Percentiles rank a stretch among this genome's conserved stretches.
These are phyloP conservation scores for Beauveria sp. DNA, from an alignment of 2,329 filamentous ascomycete genomes.

Conservation along the genomic window DNA sequence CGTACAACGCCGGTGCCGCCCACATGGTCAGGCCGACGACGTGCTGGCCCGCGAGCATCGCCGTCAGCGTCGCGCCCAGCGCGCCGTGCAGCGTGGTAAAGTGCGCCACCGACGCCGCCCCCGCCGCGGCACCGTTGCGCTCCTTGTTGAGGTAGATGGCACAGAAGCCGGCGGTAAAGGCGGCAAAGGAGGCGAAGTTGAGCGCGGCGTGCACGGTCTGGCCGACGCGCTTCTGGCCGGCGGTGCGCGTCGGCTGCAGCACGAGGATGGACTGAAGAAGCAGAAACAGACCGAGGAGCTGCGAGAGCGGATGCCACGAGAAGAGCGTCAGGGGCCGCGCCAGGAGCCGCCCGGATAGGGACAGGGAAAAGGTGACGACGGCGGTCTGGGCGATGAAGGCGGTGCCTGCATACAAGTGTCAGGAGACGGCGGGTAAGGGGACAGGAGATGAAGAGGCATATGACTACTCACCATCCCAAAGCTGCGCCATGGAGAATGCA, in stretches of 20 bases:
- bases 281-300: slow-evolving; percentile 60
- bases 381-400: slow-evolving; percentile 74
- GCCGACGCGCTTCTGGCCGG: slow-evolving; percentile 60
- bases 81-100: slow-evolving; percentile 78
- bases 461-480: not conserved
- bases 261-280: slow-evolving; percentile 74
- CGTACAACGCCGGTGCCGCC: slow-evolving; percentile 66
- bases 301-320: slow-evolving; percentile 75
- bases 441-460: not conserved
- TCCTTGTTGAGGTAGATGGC: slow-evolving; percentile 83
- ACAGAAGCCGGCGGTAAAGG: slow-evolving; percentile 56
- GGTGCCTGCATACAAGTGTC: slow-evolving; percentile 53
- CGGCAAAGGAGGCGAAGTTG: slow-evolving; percentile 56
- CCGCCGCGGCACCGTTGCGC: slow-evolving; percentile 40
- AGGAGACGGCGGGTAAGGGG: not conserved
- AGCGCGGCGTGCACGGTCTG: slow-evolving; percentile 60
- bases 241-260: slow-evolving; percentile 78
- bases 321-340: slow-evolving; percentile 68
- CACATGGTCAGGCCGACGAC: slow-evolving; percentile 77
- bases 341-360: slow-evolving; percentile 74
- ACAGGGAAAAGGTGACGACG: slow-evolving; percentile 62
- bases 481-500: not conserved
- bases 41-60: slow-evolving; percentile 62
- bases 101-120: slow-evolving; percentile 37
- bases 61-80: slow-evolving; percentile 55